A percentile compares a stretch with the other conserved stretches of the same genome.
Evolutionary conservation across 106 monocot species (phyloP).

Genomic region (Dioscorea alata): DNA sequence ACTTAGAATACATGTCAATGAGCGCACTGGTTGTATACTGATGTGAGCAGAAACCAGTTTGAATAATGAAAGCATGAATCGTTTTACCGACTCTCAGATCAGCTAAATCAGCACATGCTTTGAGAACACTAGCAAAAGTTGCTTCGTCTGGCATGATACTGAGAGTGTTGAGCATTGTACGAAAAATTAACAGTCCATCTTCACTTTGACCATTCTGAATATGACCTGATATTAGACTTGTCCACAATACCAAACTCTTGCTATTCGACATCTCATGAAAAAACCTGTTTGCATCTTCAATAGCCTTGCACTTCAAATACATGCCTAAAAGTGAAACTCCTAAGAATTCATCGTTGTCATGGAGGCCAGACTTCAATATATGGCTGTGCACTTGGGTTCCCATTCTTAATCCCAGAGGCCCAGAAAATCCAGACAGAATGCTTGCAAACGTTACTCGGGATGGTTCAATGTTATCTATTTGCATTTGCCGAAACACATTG

Average conservation of each 20-base stretch:
- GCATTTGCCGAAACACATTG: conserved; percentile 37
- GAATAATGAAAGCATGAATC: conserved; percentile 40
- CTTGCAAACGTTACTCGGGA: conserved; percentile 47
- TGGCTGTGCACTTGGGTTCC: conserved; percentile 51
- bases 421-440: conserved; percentile 47
- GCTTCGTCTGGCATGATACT: conserved; percentile 42
- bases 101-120: conserved; percentile 57
- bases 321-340: conserved; percentile 42
- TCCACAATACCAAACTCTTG: conserved; percentile 50
- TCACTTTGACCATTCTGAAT: conserved; percentile 36
- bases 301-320: conserved; percentile 45
- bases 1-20: conserved; percentile 79
- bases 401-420: conserved; percentile 10
- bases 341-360: conserved; percentile 26
- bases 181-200: conserved; percentile 36
- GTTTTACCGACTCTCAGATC: conserved; percentile 34
- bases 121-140: conserved; percentile 43
- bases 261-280: conserved; percentile 33
- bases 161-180: conserved; percentile 24
- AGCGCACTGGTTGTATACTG: conserved; percentile 36
- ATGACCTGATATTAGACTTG: conserved; percentile 55
- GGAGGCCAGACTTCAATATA: conserved; percentile 36
- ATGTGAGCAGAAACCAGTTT: conserved; percentile 32
- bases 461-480: conserved; percentile 30
- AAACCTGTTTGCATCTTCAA: conserved; percentile 39